Base-by-base conservation (phyloP, 2,329 filamentous ascomycete genomes). In the Aspergillus piperis region DNA sequence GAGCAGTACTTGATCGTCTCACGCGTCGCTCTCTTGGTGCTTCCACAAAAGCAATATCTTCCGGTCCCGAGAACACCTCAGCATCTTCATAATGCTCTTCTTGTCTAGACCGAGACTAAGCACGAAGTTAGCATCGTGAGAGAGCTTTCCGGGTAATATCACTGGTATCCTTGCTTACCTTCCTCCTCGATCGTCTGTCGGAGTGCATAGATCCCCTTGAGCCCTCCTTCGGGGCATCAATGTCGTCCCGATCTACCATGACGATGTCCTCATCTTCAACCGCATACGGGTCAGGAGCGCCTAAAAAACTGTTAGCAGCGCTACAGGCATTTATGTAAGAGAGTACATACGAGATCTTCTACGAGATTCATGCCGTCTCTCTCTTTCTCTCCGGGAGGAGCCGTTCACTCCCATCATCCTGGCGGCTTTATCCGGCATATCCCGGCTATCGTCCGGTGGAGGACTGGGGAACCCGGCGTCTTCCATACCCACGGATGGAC, bases 391-490 rank as follows among this genome's bases (percentile, higher is more conserved):
- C 42, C 64, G 70, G 5, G 79, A 80, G 66, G 79, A 73, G 59
- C 75, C 77, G 62, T 75, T 80, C 61, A 85, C 76, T 66, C 79
- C 92, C 86, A 95, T 86, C 55, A 94, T 77, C 75, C 88, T 92
- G 32, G 91, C 90, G 27, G 91, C 91, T 75, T 96, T 96, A 49
- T 86, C 83, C 7, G 88, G 84, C 71, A 91, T 83, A 54, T 86
- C 84, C 3, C 83, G 82, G 44, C 82, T 78, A 32, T 89, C 86
- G 30, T 92, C 91, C 2, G 89, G 86, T 8, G 90, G 89, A 3
- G 91, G 90, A 19, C 90, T 91, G 49, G 85, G 82, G 62, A 93
- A 80, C 7, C 87, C 89, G 63, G 82, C 81, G 27, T 80, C 76
- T 41, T 83, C 81, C 62, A 87, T 84, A 56, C 91, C 90, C 15